phyloP scores from a whole-genome alignment of 163 green algal genomes.

The Coccomyxa subellipsoidea region DNA sequence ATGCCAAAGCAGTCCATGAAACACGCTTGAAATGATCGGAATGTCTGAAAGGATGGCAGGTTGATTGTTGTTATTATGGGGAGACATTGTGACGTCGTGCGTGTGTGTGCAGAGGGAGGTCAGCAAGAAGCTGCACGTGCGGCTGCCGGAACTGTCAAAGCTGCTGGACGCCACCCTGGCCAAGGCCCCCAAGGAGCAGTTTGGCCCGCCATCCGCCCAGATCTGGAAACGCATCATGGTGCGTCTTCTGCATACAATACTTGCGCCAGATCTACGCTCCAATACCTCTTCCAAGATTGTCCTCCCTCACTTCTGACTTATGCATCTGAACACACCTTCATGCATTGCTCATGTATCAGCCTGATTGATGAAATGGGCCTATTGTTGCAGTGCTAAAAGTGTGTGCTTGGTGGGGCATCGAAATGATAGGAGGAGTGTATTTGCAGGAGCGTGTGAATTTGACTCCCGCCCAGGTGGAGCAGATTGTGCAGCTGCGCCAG shows the following conservation, averaged over 20 bases:
- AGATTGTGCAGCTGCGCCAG: background rate
- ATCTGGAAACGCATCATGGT: background rate
- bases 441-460: background rate
- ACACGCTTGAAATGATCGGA: too few species aligned
- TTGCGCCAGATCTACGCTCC: too few species aligned
- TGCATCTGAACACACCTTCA: background rate
- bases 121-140: background rate
- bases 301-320: too few species aligned
- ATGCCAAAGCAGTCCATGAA: too few species aligned
- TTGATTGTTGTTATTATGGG: background rate
- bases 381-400: background rate
- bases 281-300: background rate
- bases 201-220: background rate
- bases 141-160: slow-evolving; percentile 2
- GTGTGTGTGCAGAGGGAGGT: background rate
- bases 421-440: too few species aligned
- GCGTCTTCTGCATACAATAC: background rate
- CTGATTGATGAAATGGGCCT: too few species aligned
- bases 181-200: background rate
- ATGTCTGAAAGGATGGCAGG: background rate
- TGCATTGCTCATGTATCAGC: too few species aligned
- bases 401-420: too few species aligned
- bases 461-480: background rate
- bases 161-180: background rate
- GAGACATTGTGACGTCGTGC: background rate